Conservation (phyloP, 768 basidiomycete species). For the Suillus bovinus region DNA sequence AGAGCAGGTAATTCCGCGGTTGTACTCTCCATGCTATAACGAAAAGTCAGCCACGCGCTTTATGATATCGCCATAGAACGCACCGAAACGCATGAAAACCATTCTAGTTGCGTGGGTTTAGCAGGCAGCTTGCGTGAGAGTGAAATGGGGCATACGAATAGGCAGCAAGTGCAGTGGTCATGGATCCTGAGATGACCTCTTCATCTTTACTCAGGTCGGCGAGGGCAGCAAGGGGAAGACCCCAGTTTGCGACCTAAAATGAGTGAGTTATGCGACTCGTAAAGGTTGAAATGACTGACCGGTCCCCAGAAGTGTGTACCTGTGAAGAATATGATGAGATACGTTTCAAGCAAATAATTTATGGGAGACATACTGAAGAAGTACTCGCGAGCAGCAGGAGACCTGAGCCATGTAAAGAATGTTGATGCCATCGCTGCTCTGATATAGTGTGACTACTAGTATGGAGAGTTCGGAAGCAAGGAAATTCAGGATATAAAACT, state of each 20-base stretch:
- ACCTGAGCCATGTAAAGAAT: constrained; percentile 87
- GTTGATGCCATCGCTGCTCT: constrained; percentile 67
- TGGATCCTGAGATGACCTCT: constrained; percentile 94
- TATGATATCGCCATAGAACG: constrained; percentile 22
- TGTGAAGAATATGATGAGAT: constrained; percentile 35
- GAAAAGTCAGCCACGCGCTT: constrained; percentile 11
- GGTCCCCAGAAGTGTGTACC: constrained; percentile 99
- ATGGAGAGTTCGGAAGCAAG: too few species aligned
- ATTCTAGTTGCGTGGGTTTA: constrained; percentile 34
- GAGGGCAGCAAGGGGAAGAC: constrained; percentile 91
- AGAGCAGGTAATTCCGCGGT: constrained; percentile 93
- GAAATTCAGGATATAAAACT: too few species aligned
- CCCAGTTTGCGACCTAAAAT: constrained; percentile 94
- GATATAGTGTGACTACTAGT: too few species aligned
- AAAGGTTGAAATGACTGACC: constrained; percentile 48
- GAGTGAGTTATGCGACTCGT: constrained; percentile 11
- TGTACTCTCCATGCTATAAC: constrained; percentile 87
- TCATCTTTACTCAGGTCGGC: constrained; percentile 92
- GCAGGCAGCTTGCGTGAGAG: constrained; percentile 13
- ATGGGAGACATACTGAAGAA: constrained; percentile 80
- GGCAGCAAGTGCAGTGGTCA: constrained; percentile 86
- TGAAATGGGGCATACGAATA: constrained; percentile 80
- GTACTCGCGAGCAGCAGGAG: constrained; percentile 89
- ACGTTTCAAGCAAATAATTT: constrained; percentile 8
- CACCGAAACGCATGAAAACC: constrained; percentile 97